phyloP scores from a whole-genome alignment of 1,284 basidiomycete species.

The Moesziomyces globuligerus region DNA sequence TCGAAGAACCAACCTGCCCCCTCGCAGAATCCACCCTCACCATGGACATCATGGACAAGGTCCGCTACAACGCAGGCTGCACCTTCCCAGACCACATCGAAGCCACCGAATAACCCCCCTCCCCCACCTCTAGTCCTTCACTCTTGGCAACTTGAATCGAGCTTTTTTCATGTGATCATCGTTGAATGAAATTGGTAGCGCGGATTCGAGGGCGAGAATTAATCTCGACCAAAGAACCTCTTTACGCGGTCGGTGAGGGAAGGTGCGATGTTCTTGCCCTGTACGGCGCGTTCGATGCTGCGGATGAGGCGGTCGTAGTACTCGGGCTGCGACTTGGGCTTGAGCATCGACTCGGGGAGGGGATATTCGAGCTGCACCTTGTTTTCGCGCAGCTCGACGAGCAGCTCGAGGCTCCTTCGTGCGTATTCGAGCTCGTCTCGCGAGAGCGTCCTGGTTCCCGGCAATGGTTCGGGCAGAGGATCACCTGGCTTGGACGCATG shows the following conservation, averaged over 20 bases:
- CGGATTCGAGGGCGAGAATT: too few species aligned
- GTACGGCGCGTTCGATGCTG: slow-evolving; percentile 40
- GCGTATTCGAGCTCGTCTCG: slow-evolving; percentile 41
- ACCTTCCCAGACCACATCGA: slow-evolving; percentile 43
- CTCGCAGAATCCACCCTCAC: slow-evolving; percentile 67
- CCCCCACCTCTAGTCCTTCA: too few species aligned
- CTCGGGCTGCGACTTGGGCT: slow-evolving; percentile 52
- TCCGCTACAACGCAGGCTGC: slow-evolving; percentile 27
- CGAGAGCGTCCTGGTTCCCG: slow-evolving; percentile 24
- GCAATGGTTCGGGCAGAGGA: slow-evolving; percentile 11
- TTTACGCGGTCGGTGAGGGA: slow-evolving; percentile 38
- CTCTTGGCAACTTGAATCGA: too few species aligned
- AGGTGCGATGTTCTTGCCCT: slow-evolving; percentile 44
- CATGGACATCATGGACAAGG: slow-evolving; percentile 58
- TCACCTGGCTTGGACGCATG: slow-evolving; percentile 8
- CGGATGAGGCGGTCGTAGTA: slow-evolving; percentile 57
- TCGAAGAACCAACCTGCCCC: slow-evolving; percentile 79
- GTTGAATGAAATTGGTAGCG: neutral
- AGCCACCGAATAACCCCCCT: neutral
- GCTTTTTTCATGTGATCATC: neutral
- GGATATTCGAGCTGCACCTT: slow-evolving; percentile 45
- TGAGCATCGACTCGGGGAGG: slow-evolving; percentile 43
- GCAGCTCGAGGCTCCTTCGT: slow-evolving; percentile 29
- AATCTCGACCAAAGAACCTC: slow-evolving; percentile 53
- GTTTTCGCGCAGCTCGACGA: slow-evolving; percentile 43